A percentile compares a stretch with the other conserved stretches of the same genome.
These are phyloP conservation scores for Cunninghamia lanceolata DNA, from an alignment of 75 land plant species.

Conservation along the genomic window DNA sequence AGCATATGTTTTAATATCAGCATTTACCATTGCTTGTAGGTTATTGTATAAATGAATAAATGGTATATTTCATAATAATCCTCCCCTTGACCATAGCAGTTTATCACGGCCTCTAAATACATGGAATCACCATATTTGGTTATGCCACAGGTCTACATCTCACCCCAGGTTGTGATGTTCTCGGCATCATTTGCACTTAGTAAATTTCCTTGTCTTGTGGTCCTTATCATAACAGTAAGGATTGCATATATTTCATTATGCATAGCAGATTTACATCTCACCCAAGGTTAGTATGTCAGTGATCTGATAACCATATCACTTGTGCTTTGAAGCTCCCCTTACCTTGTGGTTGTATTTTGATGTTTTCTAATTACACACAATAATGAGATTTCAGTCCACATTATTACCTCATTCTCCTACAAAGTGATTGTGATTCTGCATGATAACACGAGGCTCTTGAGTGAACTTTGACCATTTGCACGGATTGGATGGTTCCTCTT, in stretches of 20 bases:
- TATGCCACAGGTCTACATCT: background rate
- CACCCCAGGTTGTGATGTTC: background rate
- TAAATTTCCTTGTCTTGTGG: background rate
- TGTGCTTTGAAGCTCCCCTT: background rate
- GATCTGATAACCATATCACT: background rate
- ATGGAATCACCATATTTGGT: background rate
- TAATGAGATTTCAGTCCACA: background rate
- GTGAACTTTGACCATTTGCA: background rate
- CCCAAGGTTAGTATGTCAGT: background rate
- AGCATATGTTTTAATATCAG: background rate
- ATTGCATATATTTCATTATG: background rate
- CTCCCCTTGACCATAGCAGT: background rate
- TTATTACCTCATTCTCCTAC: background rate
- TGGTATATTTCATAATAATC: background rate
- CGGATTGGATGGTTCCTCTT: background rate
- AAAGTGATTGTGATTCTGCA: background rate
- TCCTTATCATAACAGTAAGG: background rate
- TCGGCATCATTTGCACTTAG: background rate
- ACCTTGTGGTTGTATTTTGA: background rate
- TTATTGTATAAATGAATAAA: background rate
- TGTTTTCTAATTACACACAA: background rate
- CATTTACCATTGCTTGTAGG: background rate
- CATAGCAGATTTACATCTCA: background rate
- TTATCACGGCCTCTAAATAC: background rate
- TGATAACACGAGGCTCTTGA: background rate